Base-by-base conservation (phyloP, 805 yeast species). In the Tetrapisispora nanseiensis region DNA sequence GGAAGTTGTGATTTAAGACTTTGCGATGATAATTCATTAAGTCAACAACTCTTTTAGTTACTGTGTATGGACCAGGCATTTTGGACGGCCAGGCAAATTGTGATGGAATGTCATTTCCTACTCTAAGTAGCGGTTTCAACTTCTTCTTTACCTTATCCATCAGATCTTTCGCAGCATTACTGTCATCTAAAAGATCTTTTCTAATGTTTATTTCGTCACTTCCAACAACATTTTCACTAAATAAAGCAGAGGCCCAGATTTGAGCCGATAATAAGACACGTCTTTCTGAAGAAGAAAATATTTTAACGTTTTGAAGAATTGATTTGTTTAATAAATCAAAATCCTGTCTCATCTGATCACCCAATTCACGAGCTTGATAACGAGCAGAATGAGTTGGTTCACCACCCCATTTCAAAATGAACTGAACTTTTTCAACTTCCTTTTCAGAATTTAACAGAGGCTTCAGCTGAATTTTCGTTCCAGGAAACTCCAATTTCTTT, bases 81-180 rank as follows among this genome's bases (percentile, higher is more conserved):
- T 86, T 86, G 16, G 92, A 85, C 1, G 99, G 98, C 99, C 99
- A 92, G 0, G 98, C 85, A 63, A 92, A 92, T 57, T 92, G 96
- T 0, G 94, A 84, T 15, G 98, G 97, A 0, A 97, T 96, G 53
- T 86, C 95, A 42, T 86, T 85, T 2, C 98, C 98, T 62, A 89
- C 92, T 64, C 99, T 76, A 41, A 92, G 69, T 55, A 92, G 69
- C 1, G 97, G 97, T 64, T 92, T 92, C 57, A 92, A 72, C 69
- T 89, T 86, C 76, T 92, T 92, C 65, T 92, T 92, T 30, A 92
- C 99, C 57, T 87, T 85, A 57, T 92, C 99, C 97, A 90, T 92
- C 39, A 86, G 70, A 59, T 86, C 97, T 58, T 92, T 92, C 2
- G 99, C 99, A 1, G 99, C 99, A 59, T 92, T 92, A 36, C 95